A percentile compares a stretch with the other conserved stretches of the same genome.
These are phyloP conservation scores for Fusarium pseudocircinatum DNA, from an alignment of 2,329 filamentous ascomycete genomes.

Conservation along the genomic window DNA sequence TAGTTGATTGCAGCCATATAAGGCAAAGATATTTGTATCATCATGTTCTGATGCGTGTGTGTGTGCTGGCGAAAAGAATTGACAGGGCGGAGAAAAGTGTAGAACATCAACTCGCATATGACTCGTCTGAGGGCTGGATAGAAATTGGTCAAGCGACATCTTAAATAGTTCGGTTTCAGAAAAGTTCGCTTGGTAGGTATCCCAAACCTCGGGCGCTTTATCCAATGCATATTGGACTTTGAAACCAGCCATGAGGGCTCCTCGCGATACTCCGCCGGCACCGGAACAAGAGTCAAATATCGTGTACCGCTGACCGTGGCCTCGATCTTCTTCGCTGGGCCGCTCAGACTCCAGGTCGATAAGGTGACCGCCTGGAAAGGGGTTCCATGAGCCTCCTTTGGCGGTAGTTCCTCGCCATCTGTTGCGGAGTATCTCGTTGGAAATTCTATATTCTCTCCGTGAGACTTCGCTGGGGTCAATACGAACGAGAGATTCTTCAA, in stretches of 20 bases:
- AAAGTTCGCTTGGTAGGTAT: constrained; percentile 70
- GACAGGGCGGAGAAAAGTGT: constrained; percentile 82
- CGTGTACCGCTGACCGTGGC: constrained; percentile 63
- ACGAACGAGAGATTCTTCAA: constrained; percentile 51
- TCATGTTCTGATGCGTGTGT: constrained; percentile 75
- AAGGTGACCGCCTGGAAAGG: neutral
- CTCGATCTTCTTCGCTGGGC: neutral
- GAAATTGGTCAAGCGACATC: constrained; percentile 60
- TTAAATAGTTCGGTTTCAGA: constrained; percentile 58
- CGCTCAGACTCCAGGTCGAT: constrained; percentile 40
- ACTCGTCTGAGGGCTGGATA: constrained; percentile 45
- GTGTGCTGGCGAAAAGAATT: constrained; percentile 78
- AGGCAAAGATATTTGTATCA: constrained; percentile 71
- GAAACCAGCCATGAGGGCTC: constrained; percentile 68
- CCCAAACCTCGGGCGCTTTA: constrained; percentile 62
- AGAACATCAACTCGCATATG: constrained; percentile 69
- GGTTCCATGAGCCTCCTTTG: constrained; percentile 48
- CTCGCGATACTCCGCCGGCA: constrained; percentile 75
- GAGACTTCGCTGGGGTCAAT: constrained; percentile 46
- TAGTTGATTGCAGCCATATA: constrained; percentile 64
- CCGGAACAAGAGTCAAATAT: constrained; percentile 79
- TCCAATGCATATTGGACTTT: constrained; percentile 72
- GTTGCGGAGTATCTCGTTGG: constrained; percentile 47
- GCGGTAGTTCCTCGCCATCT: constrained; percentile 45
- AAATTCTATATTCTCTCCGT: constrained; percentile 42